These are phyloP conservation scores for Manihot esculenta DNA, from an alignment of 441 rosid genomes.

Conservation along the genomic window DNA sequence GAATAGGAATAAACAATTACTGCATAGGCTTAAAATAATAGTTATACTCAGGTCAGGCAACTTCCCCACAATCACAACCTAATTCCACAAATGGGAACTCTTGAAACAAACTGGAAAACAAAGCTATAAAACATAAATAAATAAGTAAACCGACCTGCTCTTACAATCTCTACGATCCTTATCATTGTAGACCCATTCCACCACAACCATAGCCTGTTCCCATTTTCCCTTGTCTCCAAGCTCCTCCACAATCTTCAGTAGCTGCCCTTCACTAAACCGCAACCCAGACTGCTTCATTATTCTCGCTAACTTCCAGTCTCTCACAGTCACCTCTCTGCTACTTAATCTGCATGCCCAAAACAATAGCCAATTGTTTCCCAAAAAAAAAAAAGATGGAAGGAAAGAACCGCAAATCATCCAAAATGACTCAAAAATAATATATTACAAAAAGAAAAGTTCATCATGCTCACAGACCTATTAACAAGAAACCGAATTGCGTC, in stretches of 20 bases:
- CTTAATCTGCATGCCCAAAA: slow-evolving; percentile 54
- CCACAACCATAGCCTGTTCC: slow-evolving; percentile 77
- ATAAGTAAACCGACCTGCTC: slow-evolving; percentile 71
- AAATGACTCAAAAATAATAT: neutral
- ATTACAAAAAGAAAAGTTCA: neutral
- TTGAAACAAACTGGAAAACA: neutral
- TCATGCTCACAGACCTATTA: slow-evolving; percentile 41
- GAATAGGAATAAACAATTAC: too few relatives aligned
- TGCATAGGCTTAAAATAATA: neutral
- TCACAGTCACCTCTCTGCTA: slow-evolving; percentile 54
- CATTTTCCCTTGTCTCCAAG: slow-evolving; percentile 60
- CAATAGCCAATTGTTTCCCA: too few relatives aligned
- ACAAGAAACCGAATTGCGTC: slow-evolving; percentile 71
- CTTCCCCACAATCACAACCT: neutral
- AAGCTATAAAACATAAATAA: neutral
- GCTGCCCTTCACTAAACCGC: slow-evolving; percentile 71
- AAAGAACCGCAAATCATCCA: neutral
- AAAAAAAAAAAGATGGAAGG: neutral
- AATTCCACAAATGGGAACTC: neutral
- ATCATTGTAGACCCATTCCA: slow-evolving; percentile 72
- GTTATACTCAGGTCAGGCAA: neutral
- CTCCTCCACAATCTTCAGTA: slow-evolving; percentile 71
- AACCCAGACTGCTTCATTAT: slow-evolving; percentile 87
- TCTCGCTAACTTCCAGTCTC: slow-evolving; percentile 85
- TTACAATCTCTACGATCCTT: slow-evolving; percentile 51